These are phyloP conservation scores for Hapsidospora chrysogenum DNA, from an alignment of 495 filamentous ascomycete genomes.

Conservation along the genomic window DNA sequence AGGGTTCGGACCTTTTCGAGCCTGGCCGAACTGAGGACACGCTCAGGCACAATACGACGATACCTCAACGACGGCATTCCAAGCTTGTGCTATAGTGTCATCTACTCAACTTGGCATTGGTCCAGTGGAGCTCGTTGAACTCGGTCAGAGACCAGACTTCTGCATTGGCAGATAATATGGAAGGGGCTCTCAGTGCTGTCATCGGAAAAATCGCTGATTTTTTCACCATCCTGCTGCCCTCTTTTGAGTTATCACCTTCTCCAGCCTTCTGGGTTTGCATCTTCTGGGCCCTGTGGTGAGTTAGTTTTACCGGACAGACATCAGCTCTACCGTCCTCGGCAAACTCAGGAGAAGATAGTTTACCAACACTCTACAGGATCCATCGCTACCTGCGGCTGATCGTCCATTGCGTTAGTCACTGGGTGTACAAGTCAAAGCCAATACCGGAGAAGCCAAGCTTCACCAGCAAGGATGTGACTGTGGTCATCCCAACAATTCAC, in stretches of 20 bases:
- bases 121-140: background rate
- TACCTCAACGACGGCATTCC: background rate
- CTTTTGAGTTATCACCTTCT: slow-evolving; percentile 21
- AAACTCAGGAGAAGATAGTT: no score
- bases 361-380: slow-evolving; percentile 14
- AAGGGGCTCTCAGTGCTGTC: background rate
- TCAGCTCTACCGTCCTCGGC: background rate
- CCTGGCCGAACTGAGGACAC: no score
- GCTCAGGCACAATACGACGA: no score
- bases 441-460: slow-evolving; percentile 25
- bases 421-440: slow-evolving; percentile 29
- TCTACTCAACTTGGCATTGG: no score
- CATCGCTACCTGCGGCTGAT: slow-evolving; percentile 35
- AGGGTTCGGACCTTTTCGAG: no score
- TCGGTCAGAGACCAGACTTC: background rate
- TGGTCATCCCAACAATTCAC: slow-evolving; percentile 39
- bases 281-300: slow-evolving; percentile 28
- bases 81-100: background rate
- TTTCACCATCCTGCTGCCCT: slow-evolving; percentile 8
- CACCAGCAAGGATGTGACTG: slow-evolving; percentile 34
- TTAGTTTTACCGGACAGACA: slow-evolving; percentile 2
- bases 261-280: slow-evolving; percentile 14
- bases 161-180: background rate
- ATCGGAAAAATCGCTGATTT: background rate
- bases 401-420: slow-evolving; percentile 33